Evolutionary conservation across 1,284 basidiomycete genomes (phyloP).

Genomic region (Ustilago trichophora): DNA sequence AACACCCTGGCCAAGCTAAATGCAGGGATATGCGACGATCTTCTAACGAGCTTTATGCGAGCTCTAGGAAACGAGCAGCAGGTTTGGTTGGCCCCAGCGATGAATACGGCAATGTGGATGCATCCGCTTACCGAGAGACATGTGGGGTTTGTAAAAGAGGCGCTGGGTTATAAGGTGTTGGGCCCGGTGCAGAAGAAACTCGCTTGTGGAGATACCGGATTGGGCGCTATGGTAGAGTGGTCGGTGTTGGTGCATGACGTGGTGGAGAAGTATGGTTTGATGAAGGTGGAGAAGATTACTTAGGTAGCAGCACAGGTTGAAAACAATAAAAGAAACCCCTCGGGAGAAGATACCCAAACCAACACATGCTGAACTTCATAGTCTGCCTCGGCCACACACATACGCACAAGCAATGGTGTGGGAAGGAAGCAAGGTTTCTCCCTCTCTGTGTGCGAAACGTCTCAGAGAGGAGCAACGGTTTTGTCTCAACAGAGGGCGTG

Average conservation of each 20-base stretch:
- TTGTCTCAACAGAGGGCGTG: no score
- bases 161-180: slow-evolving; percentile 80
- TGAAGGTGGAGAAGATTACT: not conserved
- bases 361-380: no score
- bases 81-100: slow-evolving; percentile 91
- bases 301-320: no score
- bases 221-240: slow-evolving; percentile 64
- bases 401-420: no score
- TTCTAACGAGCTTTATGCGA: slow-evolving; percentile 86
- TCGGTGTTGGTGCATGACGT: slow-evolving; percentile 45
- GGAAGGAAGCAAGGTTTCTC: no score
- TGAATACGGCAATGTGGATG: slow-evolving; percentile 97
- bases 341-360: no score
- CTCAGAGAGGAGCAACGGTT: no score
- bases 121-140: slow-evolving; percentile 91
- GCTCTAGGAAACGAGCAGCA: slow-evolving; percentile 83
- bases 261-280: slow-evolving; percentile 26
- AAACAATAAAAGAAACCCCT: no score
- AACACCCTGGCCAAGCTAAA: slow-evolving; percentile 94
- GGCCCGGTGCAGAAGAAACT: slow-evolving; percentile 86
- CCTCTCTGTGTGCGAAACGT: no score
- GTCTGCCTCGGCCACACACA: no score
- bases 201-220: slow-evolving; percentile 92
- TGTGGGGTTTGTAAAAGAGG: slow-evolving; percentile 75
- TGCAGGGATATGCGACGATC: slow-evolving; percentile 86